phyloP scores from a whole-genome alignment of 2,329 filamentous ascomycete genomes.

The Coniochaeta sp. region DNA sequence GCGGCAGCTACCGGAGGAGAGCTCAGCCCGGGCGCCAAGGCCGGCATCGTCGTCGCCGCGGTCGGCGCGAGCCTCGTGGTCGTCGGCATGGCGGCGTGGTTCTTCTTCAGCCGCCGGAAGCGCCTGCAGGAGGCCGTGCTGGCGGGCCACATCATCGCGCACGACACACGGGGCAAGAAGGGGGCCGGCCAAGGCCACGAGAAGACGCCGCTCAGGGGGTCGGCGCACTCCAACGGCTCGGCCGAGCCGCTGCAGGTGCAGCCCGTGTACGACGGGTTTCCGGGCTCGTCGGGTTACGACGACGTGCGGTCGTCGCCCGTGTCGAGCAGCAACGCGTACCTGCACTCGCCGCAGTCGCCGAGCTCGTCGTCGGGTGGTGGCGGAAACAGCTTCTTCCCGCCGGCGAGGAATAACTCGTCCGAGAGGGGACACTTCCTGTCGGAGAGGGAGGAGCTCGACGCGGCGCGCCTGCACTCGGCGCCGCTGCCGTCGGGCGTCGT shows the following conservation, averaged over 20 bases:
- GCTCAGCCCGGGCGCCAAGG: conserved; percentile 15
- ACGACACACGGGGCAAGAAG: conserved; percentile 10
- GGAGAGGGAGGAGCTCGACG: conserved; percentile 1
- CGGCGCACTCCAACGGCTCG: conserved; percentile 5
- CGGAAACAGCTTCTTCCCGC: not conserved
- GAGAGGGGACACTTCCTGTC: not conserved
- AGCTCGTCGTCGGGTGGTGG: conserved; percentile 12
- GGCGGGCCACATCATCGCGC: conserved; percentile 5
- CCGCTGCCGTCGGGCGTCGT: conserved; percentile 6
- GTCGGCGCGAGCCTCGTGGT: conserved; percentile 10
- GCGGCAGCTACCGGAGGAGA: conserved; percentile 4
- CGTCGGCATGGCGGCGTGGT: conserved; percentile 15
- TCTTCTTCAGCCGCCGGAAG: conserved; percentile 15
- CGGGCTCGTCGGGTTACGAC: conserved; percentile 18
- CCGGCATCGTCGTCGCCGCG: conserved; percentile 14
- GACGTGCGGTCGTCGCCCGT: conserved; percentile 16
- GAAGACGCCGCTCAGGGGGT: conserved; percentile 3
- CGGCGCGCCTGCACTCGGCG: not conserved
- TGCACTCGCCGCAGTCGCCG: conserved; percentile 11
- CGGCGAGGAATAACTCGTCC: not conserved
- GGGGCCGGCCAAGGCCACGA: no score
- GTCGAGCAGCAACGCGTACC: conserved; percentile 11
- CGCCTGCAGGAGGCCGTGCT: conserved; percentile 8
- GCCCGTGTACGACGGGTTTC: conserved; percentile 17
- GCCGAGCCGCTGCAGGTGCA: conserved; percentile 7